phyloP scores from a whole-genome alignment of 1,284 basidiomycete species.

The Apiotrichum gamsii region DNA sequence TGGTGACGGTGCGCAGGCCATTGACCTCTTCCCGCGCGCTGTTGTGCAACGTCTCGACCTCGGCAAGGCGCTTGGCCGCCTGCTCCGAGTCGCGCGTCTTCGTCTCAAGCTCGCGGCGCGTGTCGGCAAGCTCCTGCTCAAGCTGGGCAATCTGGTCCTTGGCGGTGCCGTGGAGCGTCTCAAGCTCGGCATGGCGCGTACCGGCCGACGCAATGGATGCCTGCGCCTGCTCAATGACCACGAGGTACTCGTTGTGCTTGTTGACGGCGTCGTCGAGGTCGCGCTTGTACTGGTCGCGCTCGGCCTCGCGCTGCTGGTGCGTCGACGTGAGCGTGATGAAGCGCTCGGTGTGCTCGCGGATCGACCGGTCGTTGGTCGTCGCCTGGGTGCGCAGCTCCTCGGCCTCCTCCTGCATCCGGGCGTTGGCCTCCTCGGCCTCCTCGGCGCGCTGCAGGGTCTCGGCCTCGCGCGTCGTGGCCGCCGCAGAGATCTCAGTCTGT shows the following conservation, averaged over 20 bases:
- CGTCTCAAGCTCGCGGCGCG: conserved; percentile 69
- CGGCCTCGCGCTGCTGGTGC: conserved; percentile 71
- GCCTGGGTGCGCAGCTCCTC: conserved; percentile 66
- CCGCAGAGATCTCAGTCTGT: conserved; percentile 58
- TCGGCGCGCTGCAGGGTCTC: conserved; percentile 78
- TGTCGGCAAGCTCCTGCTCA: conserved; percentile 67
- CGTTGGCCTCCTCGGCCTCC: conserved; percentile 70
- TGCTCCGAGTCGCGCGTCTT: conserved; percentile 65
- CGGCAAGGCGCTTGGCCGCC: conserved; percentile 58
- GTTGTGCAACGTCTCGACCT: conserved; percentile 78
- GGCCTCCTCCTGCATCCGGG: conserved; percentile 62
- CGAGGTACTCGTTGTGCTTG: conserved; percentile 73
- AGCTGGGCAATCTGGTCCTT: conserved; percentile 61
- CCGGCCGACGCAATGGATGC: conserved; percentile 69
- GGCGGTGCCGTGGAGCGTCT: conserved; percentile 64
- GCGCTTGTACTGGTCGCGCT: conserved; percentile 59
- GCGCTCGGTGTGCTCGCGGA: conserved; percentile 74
- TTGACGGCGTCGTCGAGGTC: conserved; percentile 66
- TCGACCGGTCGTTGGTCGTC: conserved; percentile 57
- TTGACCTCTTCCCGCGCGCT: conserved; percentile 86
- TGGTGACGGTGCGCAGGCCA: conserved; percentile 72
- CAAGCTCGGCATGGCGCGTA: conserved; percentile 62
- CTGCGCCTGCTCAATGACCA: conserved; percentile 78
- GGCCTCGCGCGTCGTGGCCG: conserved; percentile 72
- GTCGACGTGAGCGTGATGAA: conserved; percentile 69